Evolutionary conservation across 2,329 filamentous ascomycete genomes (phyloP).

Genomic region (Stemphylium lycopersici): DNA sequence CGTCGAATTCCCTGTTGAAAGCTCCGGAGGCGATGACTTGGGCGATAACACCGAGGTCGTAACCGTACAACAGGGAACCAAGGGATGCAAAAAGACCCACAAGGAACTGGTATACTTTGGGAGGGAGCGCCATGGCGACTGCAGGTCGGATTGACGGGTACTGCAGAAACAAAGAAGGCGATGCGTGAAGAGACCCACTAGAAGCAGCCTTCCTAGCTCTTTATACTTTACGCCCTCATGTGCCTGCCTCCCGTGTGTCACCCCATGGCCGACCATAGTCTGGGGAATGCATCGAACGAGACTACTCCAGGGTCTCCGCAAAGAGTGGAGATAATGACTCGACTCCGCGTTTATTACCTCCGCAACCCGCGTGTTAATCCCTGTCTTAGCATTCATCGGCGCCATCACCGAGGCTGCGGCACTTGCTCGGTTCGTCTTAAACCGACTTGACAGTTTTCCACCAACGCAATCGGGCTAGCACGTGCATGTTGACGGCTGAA

Average conservation of each 20-base stretch:
- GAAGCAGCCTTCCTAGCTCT: constrained; percentile 11
- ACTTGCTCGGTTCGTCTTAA: constrained; percentile 18
- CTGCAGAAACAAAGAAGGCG: constrained; percentile 13
- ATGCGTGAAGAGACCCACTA: constrained; percentile 12
- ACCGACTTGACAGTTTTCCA: constrained; percentile 9
- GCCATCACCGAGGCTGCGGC: constrained; percentile 16
- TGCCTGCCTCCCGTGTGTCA: constrained; percentile 2
- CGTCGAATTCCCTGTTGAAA: constrained; percentile 50
- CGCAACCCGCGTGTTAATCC: constrained; percentile 13
- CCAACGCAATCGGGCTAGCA: constrained; percentile 10
- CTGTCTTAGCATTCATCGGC: constrained; percentile 9
- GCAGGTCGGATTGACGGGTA: constrained; percentile 9
- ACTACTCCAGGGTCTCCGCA: constrained; percentile 25
- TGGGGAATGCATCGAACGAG: constrained; percentile 17
- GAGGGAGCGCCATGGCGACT: constrained; percentile 59
- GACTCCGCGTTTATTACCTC: constrained; percentile 21
- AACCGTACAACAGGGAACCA: constrained; percentile 64
- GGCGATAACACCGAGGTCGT: constrained; percentile 66
- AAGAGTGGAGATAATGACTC: constrained; percentile 21
- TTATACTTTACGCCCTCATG: constrained; percentile 25
- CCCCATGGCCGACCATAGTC: constrained; percentile 14
- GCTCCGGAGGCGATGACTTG: constrained; percentile 58
- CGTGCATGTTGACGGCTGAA: neutral
- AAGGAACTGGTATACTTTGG: constrained; percentile 66
- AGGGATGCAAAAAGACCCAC: constrained; percentile 65